Evolutionary conservation across 73 alveolate species (phyloP).

Genomic region (Durusdinium trenchii): DNA sequence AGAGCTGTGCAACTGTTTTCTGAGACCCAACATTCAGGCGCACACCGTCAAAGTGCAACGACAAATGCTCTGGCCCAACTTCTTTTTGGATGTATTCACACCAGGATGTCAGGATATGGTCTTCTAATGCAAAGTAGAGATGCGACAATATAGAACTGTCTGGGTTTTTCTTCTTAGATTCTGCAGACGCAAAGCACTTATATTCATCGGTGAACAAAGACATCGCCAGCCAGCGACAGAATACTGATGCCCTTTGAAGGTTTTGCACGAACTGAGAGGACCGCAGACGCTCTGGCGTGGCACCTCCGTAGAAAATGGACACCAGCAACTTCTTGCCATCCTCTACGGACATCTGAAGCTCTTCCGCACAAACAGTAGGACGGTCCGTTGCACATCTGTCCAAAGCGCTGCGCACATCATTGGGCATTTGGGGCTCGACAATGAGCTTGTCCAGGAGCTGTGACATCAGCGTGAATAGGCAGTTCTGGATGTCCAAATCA

Average conservation of each 20-base stretch:
- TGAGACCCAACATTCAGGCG: not conserved
- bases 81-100: not conserved
- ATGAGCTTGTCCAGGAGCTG: not conserved
- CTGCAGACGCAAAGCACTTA: not conserved
- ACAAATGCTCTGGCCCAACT: not conserved
- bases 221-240: not conserved
- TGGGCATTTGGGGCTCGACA: not conserved
- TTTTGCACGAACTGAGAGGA: not conserved
- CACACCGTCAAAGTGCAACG: slow-evolving; percentile 63
- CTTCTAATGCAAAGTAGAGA: slow-evolving; percentile 1
- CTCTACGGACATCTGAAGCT: not conserved
- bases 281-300: not conserved
- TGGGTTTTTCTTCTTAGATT: not conserved
- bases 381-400: not conserved
- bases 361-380: not conserved
- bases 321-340: not conserved
- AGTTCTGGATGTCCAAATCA: slow-evolving; percentile 37
- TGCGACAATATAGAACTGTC: not conserved
- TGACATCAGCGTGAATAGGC: not conserved
- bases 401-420: not conserved
- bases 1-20: not conserved
- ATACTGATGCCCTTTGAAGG: not conserved
- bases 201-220: not conserved
- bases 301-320: not conserved
- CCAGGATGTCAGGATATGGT: not conserved